These are phyloP conservation scores for Strobilomyces echinocephalus DNA, from an alignment of 768 basidiomycete genomes.

Conservation along the genomic window DNA sequence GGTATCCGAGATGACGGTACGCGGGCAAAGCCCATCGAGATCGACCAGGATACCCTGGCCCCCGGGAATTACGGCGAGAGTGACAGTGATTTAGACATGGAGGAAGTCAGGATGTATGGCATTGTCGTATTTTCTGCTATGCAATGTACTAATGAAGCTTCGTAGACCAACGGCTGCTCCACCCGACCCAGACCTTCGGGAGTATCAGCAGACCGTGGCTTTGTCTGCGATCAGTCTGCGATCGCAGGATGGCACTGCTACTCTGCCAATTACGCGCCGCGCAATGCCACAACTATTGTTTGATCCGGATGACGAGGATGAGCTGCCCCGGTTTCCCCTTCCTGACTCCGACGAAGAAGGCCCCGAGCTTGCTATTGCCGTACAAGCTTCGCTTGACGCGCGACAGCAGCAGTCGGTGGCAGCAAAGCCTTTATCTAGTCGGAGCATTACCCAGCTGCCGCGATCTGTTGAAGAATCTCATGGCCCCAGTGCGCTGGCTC, in stretches of 20 bases:
- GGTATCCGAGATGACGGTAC: conserved; percentile 89
- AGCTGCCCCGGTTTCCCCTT: conserved; percentile 16
- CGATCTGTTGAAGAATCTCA: neutral
- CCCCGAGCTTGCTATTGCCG: conserved; percentile 51
- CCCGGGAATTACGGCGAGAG: conserved; percentile 36
- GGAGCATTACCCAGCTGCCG: conserved; percentile 1
- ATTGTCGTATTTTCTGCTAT: neutral
- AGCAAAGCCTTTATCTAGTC: conserved; percentile 4
- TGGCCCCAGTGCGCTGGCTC: neutral
- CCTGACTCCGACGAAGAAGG: conserved; percentile 45
- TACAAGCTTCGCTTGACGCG: conserved; percentile 56
- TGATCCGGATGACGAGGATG: conserved; percentile 48
- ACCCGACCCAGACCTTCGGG: conserved; percentile 59
- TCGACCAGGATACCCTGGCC: conserved; percentile 59
- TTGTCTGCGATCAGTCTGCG: conserved; percentile 54
- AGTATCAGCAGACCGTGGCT: conserved; percentile 58
- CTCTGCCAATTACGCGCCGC: conserved; percentile 33
- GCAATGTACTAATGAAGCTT: conserved; percentile 11
- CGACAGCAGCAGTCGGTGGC: neutral
- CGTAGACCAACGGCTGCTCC: conserved; percentile 29
- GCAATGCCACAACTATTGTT: conserved; percentile 46
- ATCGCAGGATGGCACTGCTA: conserved; percentile 30
- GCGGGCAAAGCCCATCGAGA: conserved; percentile 75
- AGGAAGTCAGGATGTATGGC: conserved; percentile 69
- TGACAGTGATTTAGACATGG: conserved; percentile 70